A percentile compares a stretch with the other conserved stretches of the same genome.
Evolutionary conservation across 2,329 filamentous ascomycete genomes (phyloP).

Genomic region (Pleurostoma richardsiae): DNA sequence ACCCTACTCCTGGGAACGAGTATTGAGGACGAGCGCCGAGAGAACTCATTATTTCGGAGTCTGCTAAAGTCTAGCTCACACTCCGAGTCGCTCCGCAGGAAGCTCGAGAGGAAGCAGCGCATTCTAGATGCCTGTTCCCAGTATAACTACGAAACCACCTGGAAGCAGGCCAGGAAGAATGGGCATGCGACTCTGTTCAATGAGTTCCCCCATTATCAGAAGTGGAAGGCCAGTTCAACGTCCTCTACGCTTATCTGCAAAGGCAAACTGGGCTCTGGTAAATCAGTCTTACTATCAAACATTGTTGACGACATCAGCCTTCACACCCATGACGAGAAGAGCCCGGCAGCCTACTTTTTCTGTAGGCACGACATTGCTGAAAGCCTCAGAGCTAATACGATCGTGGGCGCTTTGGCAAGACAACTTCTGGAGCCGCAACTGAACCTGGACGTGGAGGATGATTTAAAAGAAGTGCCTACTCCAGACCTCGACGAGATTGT

Average conservation of each 20-base stretch:
- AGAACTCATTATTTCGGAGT: slow-evolving; percentile 13
- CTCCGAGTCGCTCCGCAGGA: slow-evolving; percentile 5
- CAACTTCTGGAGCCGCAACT: slow-evolving; percentile 25
- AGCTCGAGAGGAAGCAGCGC: slow-evolving; percentile 2
- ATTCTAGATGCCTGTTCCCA: slow-evolving; percentile 32
- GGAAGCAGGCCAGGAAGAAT: slow-evolving; percentile 34
- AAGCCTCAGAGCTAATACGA: slow-evolving; percentile 18
- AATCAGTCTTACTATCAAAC: slow-evolving; percentile 38
- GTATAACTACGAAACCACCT: slow-evolving; percentile 30
- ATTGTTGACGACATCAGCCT: slow-evolving; percentile 31
- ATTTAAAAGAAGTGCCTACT: no score
- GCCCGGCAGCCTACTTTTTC: slow-evolving; percentile 25
- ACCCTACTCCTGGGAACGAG: slow-evolving; percentile 16
- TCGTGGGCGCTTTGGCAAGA: slow-evolving; percentile 25
- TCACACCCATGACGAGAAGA: slow-evolving; percentile 1
- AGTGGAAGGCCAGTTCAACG: slow-evolving; percentile 9
- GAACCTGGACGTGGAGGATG: slow-evolving; percentile 13
- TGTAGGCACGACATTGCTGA: slow-evolving; percentile 18
- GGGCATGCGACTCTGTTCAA: slow-evolving; percentile 25
- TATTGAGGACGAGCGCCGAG: slow-evolving; percentile 16
- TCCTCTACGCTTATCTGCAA: slow-evolving; percentile 23
- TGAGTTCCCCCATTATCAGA: slow-evolving; percentile 5
- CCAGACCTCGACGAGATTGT: no score
- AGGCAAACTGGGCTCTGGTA: slow-evolving; percentile 37
- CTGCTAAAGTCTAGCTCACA: slow-evolving; percentile 9